Base-by-base conservation (phyloP, 2,329 filamentous ascomycete genomes). In the Colletotrichum melonis region DNA sequence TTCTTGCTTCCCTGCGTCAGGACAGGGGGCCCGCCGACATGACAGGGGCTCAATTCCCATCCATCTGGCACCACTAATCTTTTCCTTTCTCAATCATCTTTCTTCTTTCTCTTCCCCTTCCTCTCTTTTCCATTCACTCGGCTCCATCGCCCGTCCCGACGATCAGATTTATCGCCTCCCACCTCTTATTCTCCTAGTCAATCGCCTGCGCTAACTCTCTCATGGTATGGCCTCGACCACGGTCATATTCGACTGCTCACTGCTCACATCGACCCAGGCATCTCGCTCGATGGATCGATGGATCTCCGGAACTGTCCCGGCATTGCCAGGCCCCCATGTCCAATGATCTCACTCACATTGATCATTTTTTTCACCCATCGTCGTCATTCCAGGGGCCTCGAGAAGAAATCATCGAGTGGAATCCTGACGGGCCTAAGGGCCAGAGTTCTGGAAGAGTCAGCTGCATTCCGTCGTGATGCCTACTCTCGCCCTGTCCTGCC, bases 31-130 rank as follows among this genome's bases (percentile, higher is more conserved):
- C 24, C 32, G 49, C 28, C 28, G 30, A 30, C 28, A 11, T n/a
- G 46, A 38, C 63, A 55, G 58, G 69, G 58, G 69, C 22, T 11
- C 42, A 71, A 76, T 28, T 77, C 76, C 60, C 59, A 69, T 69
- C 66, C 42, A 72, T 56, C 67, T 63, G 63, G 63, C 38, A 63
- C 62, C 52, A 63, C 63, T n/a, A 59, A 42, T 38, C 46, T 59
- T 64, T 71, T 55, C 60, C 58, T 56, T 67, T 58, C 19, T 52
- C 28, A 49, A 24, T 54, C 38, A 56, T 54, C 60, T 72, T 59
- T 64, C 46, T 65, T 71, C 62, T 52, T 73, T 22, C n/a, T 54
- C 19, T 26, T 30, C 67, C 24, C 30, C 38, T 69, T 57, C 32
- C n/a, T 46, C 30, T 55, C 54, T n/a, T 46, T 38, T 19, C 42